These are phyloP conservation scores for Geranium brycei DNA, from an alignment of 345 rosid genomes.

Conservation along the genomic window DNA sequence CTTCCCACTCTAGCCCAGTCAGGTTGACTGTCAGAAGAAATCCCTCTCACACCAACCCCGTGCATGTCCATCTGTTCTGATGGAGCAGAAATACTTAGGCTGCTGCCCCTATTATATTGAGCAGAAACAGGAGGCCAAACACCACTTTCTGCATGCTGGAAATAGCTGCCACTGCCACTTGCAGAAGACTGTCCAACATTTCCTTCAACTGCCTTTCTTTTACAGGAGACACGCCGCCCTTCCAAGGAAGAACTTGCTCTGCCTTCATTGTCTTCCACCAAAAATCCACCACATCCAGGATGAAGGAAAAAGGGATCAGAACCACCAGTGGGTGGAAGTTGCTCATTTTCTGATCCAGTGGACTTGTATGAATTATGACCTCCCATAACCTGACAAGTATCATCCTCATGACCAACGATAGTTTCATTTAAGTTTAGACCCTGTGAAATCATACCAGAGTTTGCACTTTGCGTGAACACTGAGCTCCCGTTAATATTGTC, in stretches of 20 bases:
- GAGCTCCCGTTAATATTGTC: conserved; percentile 25
- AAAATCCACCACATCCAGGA: conserved; percentile 31
- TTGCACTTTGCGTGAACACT: conserved; percentile 30
- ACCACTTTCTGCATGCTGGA: conserved; percentile 42
- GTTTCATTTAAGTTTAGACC: conserved; percentile 49
- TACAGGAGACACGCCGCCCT: conserved; percentile 47
- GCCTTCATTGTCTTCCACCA: conserved; percentile 25
- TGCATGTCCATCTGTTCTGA: conserved; percentile 32
- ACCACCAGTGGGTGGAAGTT: conserved; percentile 16
- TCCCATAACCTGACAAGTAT: conserved; percentile 22
- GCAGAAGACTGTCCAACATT: conserved; percentile 53
- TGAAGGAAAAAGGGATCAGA: conserved; percentile 22
- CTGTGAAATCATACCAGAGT: conserved; percentile 20
- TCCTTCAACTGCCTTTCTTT: conserved; percentile 69
- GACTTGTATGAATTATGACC: conserved; percentile 24
- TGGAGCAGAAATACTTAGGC: conserved; percentile 26
- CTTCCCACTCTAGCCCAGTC: conserved; percentile 19
- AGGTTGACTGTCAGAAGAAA: conserved; percentile 23
- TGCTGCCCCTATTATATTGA: conserved; percentile 21
- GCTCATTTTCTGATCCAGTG: conserved; percentile 24
- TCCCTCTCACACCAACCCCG: conserved; percentile 29
- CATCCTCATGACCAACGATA: conserved; percentile 26
- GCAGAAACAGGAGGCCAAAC: conserved; percentile 32
- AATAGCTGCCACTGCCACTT: conserved; percentile 38
- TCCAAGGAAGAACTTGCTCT: conserved; percentile 45